These are phyloP conservation scores for Piromyces finnis DNA, from an alignment of 192 early-diverging fungal genomes.

Conservation along the genomic window DNA sequence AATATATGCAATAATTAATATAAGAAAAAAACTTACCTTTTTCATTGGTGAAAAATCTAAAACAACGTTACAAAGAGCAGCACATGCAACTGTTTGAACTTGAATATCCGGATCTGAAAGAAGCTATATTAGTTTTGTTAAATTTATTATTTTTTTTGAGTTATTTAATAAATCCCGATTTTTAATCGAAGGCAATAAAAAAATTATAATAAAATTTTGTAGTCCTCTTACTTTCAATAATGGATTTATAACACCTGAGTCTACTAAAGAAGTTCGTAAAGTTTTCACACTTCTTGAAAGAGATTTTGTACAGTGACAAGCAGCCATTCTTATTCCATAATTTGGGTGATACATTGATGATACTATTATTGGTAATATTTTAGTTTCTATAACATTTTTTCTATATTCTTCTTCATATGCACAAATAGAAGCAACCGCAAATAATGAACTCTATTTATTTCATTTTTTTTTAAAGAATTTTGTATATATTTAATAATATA, in stretches of 20 bases:
- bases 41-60: conserved; percentile 72
- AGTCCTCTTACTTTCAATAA: conserved; percentile 55
- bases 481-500: too few relatives aligned
- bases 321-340: conserved; percentile 42
- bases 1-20: too few relatives aligned
- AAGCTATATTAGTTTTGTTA: background rate
- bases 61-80: conserved; percentile 68
- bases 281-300: conserved; percentile 58
- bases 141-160: too few relatives aligned
- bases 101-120: background rate
- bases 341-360: conserved; percentile 32
- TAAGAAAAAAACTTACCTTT: background rate
- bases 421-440: conserved; percentile 51
- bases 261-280: conserved; percentile 58
- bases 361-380: conserved; percentile 55
- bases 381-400: conserved; percentile 53
- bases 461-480: too few relatives aligned
- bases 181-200: too few relatives aligned
- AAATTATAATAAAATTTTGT: too few relatives aligned
- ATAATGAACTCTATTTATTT: conserved; percentile 33
- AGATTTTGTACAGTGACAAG: conserved; percentile 59
- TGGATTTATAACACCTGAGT: conserved; percentile 49
- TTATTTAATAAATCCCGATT: too few relatives aligned
- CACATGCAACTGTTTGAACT: conserved; percentile 24
- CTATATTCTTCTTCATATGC: conserved; percentile 53